A percentile compares a stretch with the other conserved stretches of the same genome.
These are phyloP conservation scores for Colletotrichum sp. DNA, from an alignment of 2,329 filamentous ascomycete species.

Conservation along the genomic window DNA sequence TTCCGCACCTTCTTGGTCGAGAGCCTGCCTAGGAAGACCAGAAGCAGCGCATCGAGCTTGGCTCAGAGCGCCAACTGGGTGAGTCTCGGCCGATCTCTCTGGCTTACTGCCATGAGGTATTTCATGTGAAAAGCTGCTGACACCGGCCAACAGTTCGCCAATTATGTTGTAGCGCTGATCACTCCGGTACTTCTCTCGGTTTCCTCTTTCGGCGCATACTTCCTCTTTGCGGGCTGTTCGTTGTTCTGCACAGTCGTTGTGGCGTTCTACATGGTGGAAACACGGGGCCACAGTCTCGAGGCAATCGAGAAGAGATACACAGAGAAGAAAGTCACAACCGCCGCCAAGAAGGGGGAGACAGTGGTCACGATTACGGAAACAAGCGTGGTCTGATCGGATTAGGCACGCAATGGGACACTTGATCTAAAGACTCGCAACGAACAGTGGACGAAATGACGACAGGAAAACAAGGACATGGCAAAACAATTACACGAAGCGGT, in stretches of 20 bases:
- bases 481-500: not conserved
- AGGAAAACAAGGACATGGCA: not conserved
- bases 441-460: not conserved
- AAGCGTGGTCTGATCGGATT: not conserved
- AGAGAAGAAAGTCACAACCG: not conserved
- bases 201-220: constrained; percentile 48
- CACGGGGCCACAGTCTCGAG: constrained; percentile 44
- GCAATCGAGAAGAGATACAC: constrained; percentile 36
- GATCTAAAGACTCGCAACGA: not conserved
- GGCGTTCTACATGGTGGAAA: constrained; percentile 47
- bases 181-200: constrained; percentile 44
- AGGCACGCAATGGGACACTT: not conserved
- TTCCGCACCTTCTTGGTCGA: constrained; percentile 58
- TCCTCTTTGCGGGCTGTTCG: constrained; percentile 47
- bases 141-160: constrained; percentile 35
- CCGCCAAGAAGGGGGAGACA: not conserved
- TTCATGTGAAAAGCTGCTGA: not conserved
- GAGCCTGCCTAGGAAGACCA: constrained; percentile 58
- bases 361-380: not conserved
- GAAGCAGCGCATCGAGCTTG: constrained; percentile 58
- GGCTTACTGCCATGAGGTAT: not conserved
- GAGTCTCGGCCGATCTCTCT: not conserved
- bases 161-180: constrained; percentile 50
- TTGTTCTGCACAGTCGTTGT: constrained; percentile 40
- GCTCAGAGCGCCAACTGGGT: constrained; percentile 60